Percentiles rank a stretch among this genome's conserved stretches.
These are phyloP conservation scores for Candida schatavii DNA, from an alignment of 805 yeast genomes.

Conservation along the genomic window DNA sequence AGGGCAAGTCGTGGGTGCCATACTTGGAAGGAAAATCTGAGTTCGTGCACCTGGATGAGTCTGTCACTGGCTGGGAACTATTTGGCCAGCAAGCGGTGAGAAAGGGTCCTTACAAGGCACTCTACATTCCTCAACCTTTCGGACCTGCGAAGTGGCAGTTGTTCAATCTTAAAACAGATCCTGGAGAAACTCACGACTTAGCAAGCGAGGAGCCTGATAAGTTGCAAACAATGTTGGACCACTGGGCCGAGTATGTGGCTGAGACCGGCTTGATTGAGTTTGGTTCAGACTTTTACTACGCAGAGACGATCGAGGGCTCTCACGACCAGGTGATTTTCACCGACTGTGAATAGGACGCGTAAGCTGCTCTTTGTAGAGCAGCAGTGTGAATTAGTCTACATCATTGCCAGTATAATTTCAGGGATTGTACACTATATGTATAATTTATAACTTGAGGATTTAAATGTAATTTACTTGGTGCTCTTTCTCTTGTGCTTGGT, in stretches of 20 bases:
- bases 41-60: constrained; percentile 38
- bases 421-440: no score
- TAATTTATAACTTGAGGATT: no score
- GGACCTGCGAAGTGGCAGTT: constrained; percentile 45
- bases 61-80: constrained; percentile 55
- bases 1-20: constrained; percentile 46
- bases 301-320: constrained; percentile 8
- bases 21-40: constrained; percentile 28
- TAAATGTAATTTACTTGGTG: no score
- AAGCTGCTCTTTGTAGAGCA: no score
- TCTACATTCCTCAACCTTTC: constrained; percentile 47
- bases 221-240: constrained; percentile 39
- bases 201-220: constrained; percentile 33
- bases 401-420: no score
- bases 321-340: not conserved
- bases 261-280: constrained; percentile 47
- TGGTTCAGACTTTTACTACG: constrained; percentile 10
- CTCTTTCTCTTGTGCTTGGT: constrained; percentile 4
- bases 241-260: constrained; percentile 52
- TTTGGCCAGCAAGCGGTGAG: constrained; percentile 57
- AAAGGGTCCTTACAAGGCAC: constrained; percentile 47
- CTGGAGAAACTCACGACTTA: constrained; percentile 52
- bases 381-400: no score
- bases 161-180: constrained; percentile 41
- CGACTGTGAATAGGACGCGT: constrained; percentile 1